Evolutionary conservation across 768 basidiomycete genomes (phyloP).

Genomic region (Hypsizygus marmoreus): DNA sequence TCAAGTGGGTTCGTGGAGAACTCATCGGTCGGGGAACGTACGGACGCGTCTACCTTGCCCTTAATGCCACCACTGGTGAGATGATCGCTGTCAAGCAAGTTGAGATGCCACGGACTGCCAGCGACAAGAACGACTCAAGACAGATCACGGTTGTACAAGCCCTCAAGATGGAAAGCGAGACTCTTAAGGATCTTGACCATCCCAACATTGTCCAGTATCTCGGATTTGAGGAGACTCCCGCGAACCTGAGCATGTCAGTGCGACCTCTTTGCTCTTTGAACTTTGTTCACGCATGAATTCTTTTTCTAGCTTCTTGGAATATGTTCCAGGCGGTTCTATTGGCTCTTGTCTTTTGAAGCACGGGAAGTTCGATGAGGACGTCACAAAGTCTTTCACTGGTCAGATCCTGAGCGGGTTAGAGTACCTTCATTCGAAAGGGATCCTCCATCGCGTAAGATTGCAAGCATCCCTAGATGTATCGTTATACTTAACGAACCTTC

Average conservation of each 20-base stretch:
- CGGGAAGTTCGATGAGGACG: conserved; percentile 89
- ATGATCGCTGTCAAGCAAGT: conserved; percentile 99
- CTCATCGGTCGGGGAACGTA: conserved; percentile 97
- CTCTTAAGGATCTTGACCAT: conserved; percentile 94
- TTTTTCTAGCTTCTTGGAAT: conserved; percentile 85
- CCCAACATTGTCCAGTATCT: conserved; percentile 97
- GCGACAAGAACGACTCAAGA: conserved; percentile 87
- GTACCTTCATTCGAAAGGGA: conserved; percentile 89
- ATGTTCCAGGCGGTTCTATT: conserved; percentile 96
- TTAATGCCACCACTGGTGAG: conserved; percentile 95
- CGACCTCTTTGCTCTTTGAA: background rate
- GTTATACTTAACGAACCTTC: conserved; percentile 6
- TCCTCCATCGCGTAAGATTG: conserved; percentile 80
- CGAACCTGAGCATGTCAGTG: conserved; percentile 89
- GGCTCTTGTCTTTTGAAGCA: conserved; percentile 88
- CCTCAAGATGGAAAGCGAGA: conserved; percentile 93
- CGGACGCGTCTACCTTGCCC: conserved; percentile 92
- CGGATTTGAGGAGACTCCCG: conserved; percentile 88
- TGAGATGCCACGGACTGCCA: conserved; percentile 87
- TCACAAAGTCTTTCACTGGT: conserved; percentile 88
- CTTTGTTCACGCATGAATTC: conserved; percentile 3
- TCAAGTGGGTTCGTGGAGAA: conserved; percentile 98
- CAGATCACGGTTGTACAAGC: conserved; percentile 88
- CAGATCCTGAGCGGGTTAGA: conserved; percentile 92
- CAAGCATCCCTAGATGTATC: background rate